phyloP scores from a whole-genome alignment of 441 rosid genomes.

The Capsella rubella region DNA sequence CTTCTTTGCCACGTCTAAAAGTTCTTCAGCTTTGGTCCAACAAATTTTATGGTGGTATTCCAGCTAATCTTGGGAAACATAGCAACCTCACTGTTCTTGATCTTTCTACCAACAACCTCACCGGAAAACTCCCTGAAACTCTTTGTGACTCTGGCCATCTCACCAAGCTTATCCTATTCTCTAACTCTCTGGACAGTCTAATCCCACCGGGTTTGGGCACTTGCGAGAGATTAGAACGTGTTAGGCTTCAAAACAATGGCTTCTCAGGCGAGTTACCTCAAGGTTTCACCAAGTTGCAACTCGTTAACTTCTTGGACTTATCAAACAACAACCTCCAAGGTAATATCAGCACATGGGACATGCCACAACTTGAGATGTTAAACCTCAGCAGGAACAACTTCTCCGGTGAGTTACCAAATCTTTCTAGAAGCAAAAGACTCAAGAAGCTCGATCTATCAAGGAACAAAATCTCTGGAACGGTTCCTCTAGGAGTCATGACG shows the following conservation, averaged over 20 bases:
- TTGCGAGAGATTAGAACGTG: conserved; percentile 69
- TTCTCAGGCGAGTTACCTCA: conserved; percentile 63
- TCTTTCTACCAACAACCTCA: conserved; percentile 81
- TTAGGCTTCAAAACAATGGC: conserved; percentile 74
- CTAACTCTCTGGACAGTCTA: conserved; percentile 62
- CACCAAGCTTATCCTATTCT: conserved; percentile 83
- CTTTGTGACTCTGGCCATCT: conserved; percentile 74
- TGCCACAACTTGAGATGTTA: conserved; percentile 80
- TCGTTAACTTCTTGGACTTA: conserved; percentile 79
- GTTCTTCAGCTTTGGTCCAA: conserved; percentile 94
- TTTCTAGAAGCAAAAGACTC: conserved; percentile 61
- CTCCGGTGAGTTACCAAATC: conserved; percentile 59
- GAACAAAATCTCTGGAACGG: conserved; percentile 61
- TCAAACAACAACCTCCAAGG: conserved; percentile 74
- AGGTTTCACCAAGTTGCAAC: conserved; percentile 62
- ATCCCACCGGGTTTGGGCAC: conserved; percentile 62
- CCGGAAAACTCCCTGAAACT: conserved; percentile 67
- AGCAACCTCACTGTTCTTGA: conserved; percentile 77
- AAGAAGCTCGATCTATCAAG: conserved; percentile 72
- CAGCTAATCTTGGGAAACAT: conserved; percentile 61
- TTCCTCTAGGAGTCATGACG: conserved; percentile 54
- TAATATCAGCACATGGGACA: conserved; percentile 64
- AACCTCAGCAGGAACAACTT: conserved; percentile 67
- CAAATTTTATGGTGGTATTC: conserved; percentile 68
- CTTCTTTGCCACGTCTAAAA: conserved; percentile 73